Evolutionary conservation across 1,139 yeast species (phyloP), one percentile per base, ranked within the genome.

Genomic region (Taphrina betulina): DNA sequence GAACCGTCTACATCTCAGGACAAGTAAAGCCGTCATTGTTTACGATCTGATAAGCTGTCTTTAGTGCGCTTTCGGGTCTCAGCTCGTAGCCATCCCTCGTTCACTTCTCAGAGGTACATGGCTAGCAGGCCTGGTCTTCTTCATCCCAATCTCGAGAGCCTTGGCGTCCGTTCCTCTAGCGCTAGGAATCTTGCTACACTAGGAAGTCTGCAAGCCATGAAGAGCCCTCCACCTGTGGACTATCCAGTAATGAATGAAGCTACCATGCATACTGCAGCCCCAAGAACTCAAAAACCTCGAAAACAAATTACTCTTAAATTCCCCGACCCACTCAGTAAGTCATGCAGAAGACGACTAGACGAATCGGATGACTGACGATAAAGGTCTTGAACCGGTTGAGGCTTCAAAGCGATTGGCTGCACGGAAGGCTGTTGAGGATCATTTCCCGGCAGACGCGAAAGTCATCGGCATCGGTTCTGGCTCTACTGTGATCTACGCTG

Each of bases 401-500:
- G 68, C 76, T 61, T 87, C 92, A 44, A 92, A 92, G 69, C 80
- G 85, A 68, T 74, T 81, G 1, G 96, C 97, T 24, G 97, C 97
- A 12, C 88, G 83, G 74, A 76, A 78, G 60, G 98, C 99, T 1
- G 95, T 94, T 35, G 96, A 90, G 69, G 90, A 86, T 60, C 86
- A 90, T 69, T 77, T 89, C 68, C 86, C 89, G 26, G 69, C 76
- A 26, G 65, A 74, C 53, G 89, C 92, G 62, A 80, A 78, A 65
- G 85, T 86, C 14, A 78, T 94, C 22, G 99, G 99, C 36, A 82
- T 94, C 61, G 99, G 99, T 5, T 87, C 96, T 16, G 99, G 99
- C 0, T 84, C 95, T 17, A 94, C 99, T 0, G 98, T 94, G 10
- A 86, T 92, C 28, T 94, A 88, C 68, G 96, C 86, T 58, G 98